Percentiles rank a stretch among this genome's conserved stretches.
Evolutionary conservation across 768 basidiomycete species (phyloP).

Genomic region (Psilocybe azurescens): DNA sequence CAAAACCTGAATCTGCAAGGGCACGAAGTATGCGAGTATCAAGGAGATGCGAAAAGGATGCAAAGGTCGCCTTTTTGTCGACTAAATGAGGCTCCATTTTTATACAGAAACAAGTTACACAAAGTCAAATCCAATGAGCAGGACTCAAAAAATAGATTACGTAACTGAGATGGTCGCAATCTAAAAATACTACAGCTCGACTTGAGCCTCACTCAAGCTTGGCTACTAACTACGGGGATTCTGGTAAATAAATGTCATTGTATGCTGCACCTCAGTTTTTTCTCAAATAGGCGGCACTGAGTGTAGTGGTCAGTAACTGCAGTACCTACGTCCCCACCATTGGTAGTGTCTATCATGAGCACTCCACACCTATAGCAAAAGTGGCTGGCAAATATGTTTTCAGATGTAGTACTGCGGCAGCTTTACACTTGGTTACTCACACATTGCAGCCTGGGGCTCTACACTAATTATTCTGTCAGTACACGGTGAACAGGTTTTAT

Average conservation of each 20-base stretch:
- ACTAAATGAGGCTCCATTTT: conserved; percentile 55
- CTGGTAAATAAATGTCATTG: conserved; percentile 16
- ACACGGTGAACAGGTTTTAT: not conserved
- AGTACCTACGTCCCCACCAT: conserved; percentile 31
- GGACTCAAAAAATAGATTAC: conserved; percentile 24
- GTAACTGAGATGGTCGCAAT: conserved; percentile 17
- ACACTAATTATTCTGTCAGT: conserved; percentile 40
- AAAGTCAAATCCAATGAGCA: not conserved
- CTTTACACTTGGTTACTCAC: conserved; percentile 21
- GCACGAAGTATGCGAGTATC: conserved; percentile 88
- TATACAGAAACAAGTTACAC: conserved; percentile 4
- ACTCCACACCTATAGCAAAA: conserved; percentile 42
- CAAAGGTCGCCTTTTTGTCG: conserved; percentile 55
- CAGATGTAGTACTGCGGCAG: not conserved
- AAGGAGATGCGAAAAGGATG: conserved; percentile 75
- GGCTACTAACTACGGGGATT: conserved; percentile 11
- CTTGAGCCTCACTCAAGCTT: no score
- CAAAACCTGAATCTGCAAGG: conserved; percentile 89
- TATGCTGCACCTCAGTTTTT: conserved; percentile 28
- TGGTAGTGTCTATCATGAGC: conserved; percentile 43
- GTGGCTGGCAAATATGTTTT: conserved; percentile 9
- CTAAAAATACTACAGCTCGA: conserved; percentile 26
- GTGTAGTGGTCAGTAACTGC: conserved; percentile 32
- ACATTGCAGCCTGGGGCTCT: conserved; percentile 63
- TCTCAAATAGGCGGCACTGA: conserved; percentile 29